A percentile compares a stretch with the other conserved stretches of the same genome.
phyloP scores from a whole-genome alignment of 768 basidiomycete genomes.

The Piloderma croceum region DNA sequence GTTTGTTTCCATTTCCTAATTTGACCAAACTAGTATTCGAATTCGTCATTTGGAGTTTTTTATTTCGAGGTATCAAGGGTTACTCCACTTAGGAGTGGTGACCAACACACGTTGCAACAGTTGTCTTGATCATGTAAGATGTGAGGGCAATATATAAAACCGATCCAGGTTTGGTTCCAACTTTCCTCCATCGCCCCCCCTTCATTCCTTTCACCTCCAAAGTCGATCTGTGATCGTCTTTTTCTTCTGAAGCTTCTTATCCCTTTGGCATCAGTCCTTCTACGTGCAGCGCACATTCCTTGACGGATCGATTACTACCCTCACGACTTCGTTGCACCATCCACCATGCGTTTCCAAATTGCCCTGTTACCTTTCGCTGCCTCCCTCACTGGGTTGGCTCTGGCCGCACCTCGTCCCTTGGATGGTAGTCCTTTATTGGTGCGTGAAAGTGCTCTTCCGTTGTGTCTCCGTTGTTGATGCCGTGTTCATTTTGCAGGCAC shows the following conservation, averaged over 20 bases:
- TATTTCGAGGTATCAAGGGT: too few relatives aligned
- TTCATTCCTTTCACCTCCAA: conserved; percentile 9
- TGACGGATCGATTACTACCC: background rate
- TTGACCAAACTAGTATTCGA: background rate
- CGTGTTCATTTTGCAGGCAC: background rate
- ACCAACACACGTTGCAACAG: background rate
- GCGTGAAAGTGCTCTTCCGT: conserved; percentile 9
- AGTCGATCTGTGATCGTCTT: conserved; percentile 13
- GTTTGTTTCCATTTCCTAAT: background rate
- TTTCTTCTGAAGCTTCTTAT: conserved; percentile 9
- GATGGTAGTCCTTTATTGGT: too few relatives aligned
- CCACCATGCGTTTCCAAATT: conserved; percentile 25
- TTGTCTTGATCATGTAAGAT: background rate
- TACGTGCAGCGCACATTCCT: conserved; percentile 12
- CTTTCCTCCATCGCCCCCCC: conserved; percentile 2
- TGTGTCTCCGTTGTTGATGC: conserved; percentile 9
- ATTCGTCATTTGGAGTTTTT: too few relatives aligned
- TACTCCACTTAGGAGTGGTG: background rate
- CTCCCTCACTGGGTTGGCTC: conserved; percentile 17
- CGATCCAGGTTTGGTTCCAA: background rate
- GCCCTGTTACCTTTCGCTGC: conserved; percentile 20
- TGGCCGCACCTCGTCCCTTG: conserved; percentile 22
- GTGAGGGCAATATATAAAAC: background rate
- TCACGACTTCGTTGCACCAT: background rate
- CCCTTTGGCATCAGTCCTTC: conserved; percentile 6